Base-by-base conservation (phyloP, 2,329 filamentous ascomycete species). In the Decorospora gaudefroyi region DNA sequence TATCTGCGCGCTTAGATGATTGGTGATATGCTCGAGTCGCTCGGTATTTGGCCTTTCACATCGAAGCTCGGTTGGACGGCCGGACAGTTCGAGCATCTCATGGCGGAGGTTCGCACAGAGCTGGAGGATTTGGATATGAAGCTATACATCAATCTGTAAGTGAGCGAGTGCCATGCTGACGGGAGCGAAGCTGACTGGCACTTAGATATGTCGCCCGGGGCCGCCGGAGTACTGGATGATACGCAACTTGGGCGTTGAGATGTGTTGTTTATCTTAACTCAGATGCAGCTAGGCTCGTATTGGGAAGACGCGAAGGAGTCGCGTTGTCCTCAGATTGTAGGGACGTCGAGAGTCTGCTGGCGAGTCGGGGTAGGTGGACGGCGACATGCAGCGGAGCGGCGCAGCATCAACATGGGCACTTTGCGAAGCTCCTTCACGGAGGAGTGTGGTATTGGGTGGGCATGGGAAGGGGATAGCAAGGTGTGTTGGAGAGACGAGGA, bases 111-210 rank as follows among this genome's bases (percentile, higher is more conserved):
- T 16, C 59, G 64, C 15, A 29, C 19, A 3, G 69, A 72, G 49
- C 44, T 68, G 3, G 53, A 46, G 26, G 57, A 69, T 36, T 31
- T 50, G 9, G 62, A 51, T 6, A 25, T 71, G 42, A 68, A 65
- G 35, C 48, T 71, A 3, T 72, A 72, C 41, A 61, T 72, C 10
- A 62, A 66, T 2, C 51, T 72, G 69, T 70, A 49, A 64, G 67
- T 57, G 17, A 11, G 3, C 9, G 19, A 13, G 5, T 8, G 19
- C 18, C 22, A 7, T 17, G 22, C 7, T 25, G 9, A 5, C 23
- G 32, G 9, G 29, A 21, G 26, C 7, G 13, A 26, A n/a, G 33
- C 49, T 62, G 43, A 64, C 42, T 29, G 16, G 42, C 26, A 17
- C 15, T 15, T 16, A 65, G 62, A 8, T 66, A 64, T 36, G 55